Evolutionary conservation across 345 rosid genomes (phyloP), one percentile per base, ranked within the genome.

Genomic region (Citrus unshiu): DNA sequence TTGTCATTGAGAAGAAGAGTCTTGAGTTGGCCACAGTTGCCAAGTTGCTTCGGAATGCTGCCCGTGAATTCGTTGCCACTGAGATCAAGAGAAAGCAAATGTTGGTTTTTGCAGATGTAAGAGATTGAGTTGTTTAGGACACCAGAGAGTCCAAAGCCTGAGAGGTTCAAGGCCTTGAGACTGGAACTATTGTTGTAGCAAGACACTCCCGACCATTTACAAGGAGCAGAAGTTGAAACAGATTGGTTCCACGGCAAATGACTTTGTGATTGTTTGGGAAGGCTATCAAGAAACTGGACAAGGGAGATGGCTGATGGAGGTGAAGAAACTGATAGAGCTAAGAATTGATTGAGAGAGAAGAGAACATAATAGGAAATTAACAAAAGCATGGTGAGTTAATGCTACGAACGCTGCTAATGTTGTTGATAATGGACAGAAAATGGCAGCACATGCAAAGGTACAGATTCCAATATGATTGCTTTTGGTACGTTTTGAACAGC

Each of bases 21-120:
- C 25, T 34, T 67, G 69, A 84, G 81, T 22, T 79, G 79, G 35
- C 81, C 58, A 56, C 87, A 86, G 64, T 63, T 70, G 13, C 80
- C 85, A 63, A 86, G 87, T 68, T 67, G 60, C 27, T 12, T 64
- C 19, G 89, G 89, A 43, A 84, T 37, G 32, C 39, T 37, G 7
- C 86, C 89, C 24, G 81, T 80, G 78, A 86, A 84, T 39, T 77
- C 66, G 81, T 86, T 86, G 81, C 79, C 84, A 49, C 87, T 83
- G 63, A 84, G 87, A 57, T 86, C 87, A 74, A 84, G 83, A 25
- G 83, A 82, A 22, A 43, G 29, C 77, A 86, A 58, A n/a, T n/a
- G 16, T 12, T 68, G 30, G 73, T 82, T 83, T 37, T 63, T 85
- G 70, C 89, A 86, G 71, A 84, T 78, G 35, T 68, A 76, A 54